These are phyloP conservation scores for Fusarium scirpi DNA, from an alignment of 2,329 filamentous ascomycete genomes.

Conservation along the genomic window DNA sequence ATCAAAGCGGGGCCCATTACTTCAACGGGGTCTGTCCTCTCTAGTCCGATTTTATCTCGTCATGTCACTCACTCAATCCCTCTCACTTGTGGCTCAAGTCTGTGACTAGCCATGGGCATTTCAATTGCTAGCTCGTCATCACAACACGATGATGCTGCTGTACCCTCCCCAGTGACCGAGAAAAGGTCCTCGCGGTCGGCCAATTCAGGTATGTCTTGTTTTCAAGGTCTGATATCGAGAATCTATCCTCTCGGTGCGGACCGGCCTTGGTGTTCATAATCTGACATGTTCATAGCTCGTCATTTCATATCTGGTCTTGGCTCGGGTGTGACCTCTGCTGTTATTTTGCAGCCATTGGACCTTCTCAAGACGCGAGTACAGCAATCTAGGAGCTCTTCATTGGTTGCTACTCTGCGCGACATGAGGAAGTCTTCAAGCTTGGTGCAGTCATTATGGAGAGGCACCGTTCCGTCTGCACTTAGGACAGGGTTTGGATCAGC, in stretches of 20 bases:
- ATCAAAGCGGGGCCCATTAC: slow-evolving; percentile 38
- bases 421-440: slow-evolving; percentile 68
- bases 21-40: slow-evolving; percentile 36
- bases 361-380: slow-evolving; percentile 97
- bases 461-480: slow-evolving; percentile 90
- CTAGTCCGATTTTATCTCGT: slow-evolving; percentile 37
- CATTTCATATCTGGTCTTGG: slow-evolving; percentile 91
- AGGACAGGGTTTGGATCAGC: slow-evolving; percentile 93
- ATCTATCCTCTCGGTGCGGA: slow-evolving; percentile 2
- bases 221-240: slow-evolving; percentile 2
- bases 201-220: slow-evolving; percentile 45
- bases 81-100: slow-evolving; percentile 38
- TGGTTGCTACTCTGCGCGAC: slow-evolving; percentile 56
- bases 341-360: slow-evolving; percentile 93
- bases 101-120: slow-evolving; percentile 43
- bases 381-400: slow-evolving; percentile 79
- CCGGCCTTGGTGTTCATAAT: slow-evolving; percentile 8
- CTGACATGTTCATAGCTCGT: slow-evolving; percentile 66
- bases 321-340: slow-evolving; percentile 88
- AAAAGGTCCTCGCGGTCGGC: slow-evolving; percentile 37
- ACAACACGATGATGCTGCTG: slow-evolving; percentile 39
- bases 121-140: slow-evolving; percentile 40
- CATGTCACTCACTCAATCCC: slow-evolving; percentile 40
- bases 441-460: slow-evolving; percentile 86
- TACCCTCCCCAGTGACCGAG: slow-evolving; percentile 33